Conservation (phyloP, 2,329 filamentous ascomycete species). For the Aspergillus sp. region DNA sequence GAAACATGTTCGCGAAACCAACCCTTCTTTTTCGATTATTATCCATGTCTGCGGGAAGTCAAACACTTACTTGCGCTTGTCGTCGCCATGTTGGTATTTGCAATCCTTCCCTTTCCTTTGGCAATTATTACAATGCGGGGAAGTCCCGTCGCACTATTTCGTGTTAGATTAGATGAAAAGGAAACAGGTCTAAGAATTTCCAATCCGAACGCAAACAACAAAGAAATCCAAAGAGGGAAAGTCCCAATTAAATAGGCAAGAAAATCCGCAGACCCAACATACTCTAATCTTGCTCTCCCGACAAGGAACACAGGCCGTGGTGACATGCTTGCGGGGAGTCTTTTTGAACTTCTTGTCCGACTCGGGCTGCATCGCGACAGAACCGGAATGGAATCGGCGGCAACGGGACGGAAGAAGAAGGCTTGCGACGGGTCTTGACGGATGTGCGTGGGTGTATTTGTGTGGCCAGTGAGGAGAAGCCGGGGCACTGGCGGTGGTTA, state of each 20-base stretch:
- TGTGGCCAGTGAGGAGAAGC: background rate
- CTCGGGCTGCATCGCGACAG: slow-evolving; percentile 17
- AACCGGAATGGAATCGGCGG: background rate
- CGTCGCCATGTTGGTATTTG: slow-evolving; percentile 34
- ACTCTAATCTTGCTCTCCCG: slow-evolving; percentile 42
- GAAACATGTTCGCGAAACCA: background rate
- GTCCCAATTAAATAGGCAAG: slow-evolving; percentile 1
- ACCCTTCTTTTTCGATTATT: too few relatives aligned
- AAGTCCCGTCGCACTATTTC: slow-evolving; percentile 31
- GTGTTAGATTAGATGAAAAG: slow-evolving; percentile 1
- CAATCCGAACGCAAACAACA: background rate
- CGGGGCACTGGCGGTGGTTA: background rate
- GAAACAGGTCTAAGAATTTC: background rate
- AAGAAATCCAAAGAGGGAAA: background rate
- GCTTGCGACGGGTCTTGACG: background rate
- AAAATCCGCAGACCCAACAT: slow-evolving; percentile 6
- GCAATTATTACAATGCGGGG: slow-evolving; percentile 33
- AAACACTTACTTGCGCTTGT: slow-evolving; percentile 34
- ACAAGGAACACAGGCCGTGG: slow-evolving; percentile 40
- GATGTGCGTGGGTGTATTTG: background rate
- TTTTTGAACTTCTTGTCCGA: slow-evolving; percentile 21
- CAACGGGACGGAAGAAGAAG: background rate
- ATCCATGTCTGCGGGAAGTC: background rate
- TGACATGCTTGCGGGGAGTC: slow-evolving; percentile 37
- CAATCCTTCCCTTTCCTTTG: slow-evolving; percentile 33